phyloP scores from a whole-genome alignment of 73 alveolate species.

The Paraurostyla sp. region DNA sequence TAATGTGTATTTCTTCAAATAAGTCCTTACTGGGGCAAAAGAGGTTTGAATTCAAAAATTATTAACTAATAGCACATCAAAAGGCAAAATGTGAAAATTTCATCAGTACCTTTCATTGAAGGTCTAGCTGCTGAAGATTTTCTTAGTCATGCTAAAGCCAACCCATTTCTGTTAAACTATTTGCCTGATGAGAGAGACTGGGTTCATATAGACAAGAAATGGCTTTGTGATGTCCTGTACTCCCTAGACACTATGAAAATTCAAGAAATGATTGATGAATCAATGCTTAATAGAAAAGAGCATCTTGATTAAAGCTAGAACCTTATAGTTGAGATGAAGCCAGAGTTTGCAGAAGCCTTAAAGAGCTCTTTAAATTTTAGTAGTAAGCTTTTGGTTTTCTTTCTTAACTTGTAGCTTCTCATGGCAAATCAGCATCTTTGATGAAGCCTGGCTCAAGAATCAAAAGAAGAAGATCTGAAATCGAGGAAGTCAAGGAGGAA shows the following conservation, averaged over 20 bases:
- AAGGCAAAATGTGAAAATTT: not conserved
- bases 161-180: not conserved
- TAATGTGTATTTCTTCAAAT: not conserved
- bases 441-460: not conserved
- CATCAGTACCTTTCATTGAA: conserved; percentile 17
- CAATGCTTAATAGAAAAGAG: not conserved
- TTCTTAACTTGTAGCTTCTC: not conserved
- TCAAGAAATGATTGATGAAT: not conserved
- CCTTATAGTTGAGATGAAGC: not conserved
- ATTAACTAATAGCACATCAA: not conserved
- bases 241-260: not conserved
- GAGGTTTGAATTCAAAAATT: not conserved
- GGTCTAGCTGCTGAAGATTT: not conserved
- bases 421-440: not conserved
- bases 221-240: conserved; percentile 25
- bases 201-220: not conserved
- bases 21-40: not conserved
- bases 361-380: not conserved
- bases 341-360: conserved; percentile 7
- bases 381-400: not conserved
- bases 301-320: not conserved
- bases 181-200: conserved; percentile 12
- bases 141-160: not conserved
- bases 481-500: conserved; percentile 13
- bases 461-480: not conserved